A percentile compares a stretch with the other conserved stretches of the same genome.
These are phyloP conservation scores for Aureobasidium sp. DNA, from an alignment of 2,329 filamentous ascomycete genomes.

Conservation along the genomic window DNA sequence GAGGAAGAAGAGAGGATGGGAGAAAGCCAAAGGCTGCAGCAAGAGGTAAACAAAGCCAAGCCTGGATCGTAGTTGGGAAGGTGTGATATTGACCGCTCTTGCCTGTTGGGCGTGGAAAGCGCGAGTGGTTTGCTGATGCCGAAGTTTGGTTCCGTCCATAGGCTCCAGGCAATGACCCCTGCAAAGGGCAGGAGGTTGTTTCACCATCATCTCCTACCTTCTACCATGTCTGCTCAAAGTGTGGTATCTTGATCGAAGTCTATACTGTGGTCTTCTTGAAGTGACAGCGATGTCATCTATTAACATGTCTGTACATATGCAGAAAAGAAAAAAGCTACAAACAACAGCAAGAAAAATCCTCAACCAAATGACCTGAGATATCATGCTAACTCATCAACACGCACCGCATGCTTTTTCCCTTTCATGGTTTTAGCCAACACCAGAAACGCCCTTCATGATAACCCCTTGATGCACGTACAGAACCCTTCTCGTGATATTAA, in stretches of 20 bases:
- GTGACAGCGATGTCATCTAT: no score
- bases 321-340: not conserved
- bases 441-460: not conserved
- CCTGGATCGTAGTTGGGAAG: not conserved
- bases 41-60: not conserved
- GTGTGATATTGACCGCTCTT: not conserved
- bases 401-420: no score
- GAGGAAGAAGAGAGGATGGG: not conserved
- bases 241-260: no score
- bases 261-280: no score
- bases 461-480: not conserved
- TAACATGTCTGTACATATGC: not conserved
- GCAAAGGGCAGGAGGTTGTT: not conserved
- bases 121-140: not conserved
- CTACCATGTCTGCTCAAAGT: no score
- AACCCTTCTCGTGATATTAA: not conserved
- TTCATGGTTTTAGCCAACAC: no score
- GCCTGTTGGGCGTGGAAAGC: not conserved
- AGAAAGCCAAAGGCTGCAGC: not conserved
- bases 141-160: not conserved
- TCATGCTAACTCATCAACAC: not conserved
- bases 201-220: no score
- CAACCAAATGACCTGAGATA: not conserved
- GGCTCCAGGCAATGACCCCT: not conserved
- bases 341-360: not conserved